Evolutionary conservation across 257 asterid genomes (phyloP), one percentile per base, ranked within the genome.

Genomic region (Ocimum tenuiflorum): DNA sequence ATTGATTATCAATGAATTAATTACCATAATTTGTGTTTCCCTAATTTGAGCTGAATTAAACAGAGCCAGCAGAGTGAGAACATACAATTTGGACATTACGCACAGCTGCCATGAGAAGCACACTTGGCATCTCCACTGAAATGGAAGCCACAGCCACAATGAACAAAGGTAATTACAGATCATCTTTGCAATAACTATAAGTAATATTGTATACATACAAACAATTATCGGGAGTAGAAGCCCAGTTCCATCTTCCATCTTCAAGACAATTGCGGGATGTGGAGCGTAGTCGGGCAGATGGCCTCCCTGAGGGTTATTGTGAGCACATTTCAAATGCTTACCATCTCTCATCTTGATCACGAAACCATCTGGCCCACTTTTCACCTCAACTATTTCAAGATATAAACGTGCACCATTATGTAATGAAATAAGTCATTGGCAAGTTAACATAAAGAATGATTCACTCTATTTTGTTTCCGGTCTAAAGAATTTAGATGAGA

Each of bases 111-210:
- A 94, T 94, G 62, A 94, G 96, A 60, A 94, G 72, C 72, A 82
- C 91, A 74, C 96, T 90, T 0, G 96, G 97, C 99, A 90, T 89
- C 91, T 94, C 99, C 97, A 90, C 99, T 94, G 87, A 31, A 51
- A 78, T 1, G 72, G 60, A 78, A 63, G 31, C 55, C 63, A 78
- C 43, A 65, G 64, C 31, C 18, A 58, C 22, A 42, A 17, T 13
- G 65, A 20, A 41, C 20, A 61, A 38, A 17, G 11, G 22, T 20
- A 72, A 27, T 43, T 13, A 47, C 33, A 60, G 6, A 8, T 2
- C n/a, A 60, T 33, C 52, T 12, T 29, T 2, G 11, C 33, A 62
- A 42, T 54, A 7, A 43, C 41, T 23, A 67, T 58, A 64, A 67
- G 75, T 10, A n/a, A n/a, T 51, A 47, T 8, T 55, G 47, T 38